These are phyloP conservation scores for Cryphonectria radicalis DNA, from an alignment of 2,329 filamentous ascomycete species.

Conservation along the genomic window DNA sequence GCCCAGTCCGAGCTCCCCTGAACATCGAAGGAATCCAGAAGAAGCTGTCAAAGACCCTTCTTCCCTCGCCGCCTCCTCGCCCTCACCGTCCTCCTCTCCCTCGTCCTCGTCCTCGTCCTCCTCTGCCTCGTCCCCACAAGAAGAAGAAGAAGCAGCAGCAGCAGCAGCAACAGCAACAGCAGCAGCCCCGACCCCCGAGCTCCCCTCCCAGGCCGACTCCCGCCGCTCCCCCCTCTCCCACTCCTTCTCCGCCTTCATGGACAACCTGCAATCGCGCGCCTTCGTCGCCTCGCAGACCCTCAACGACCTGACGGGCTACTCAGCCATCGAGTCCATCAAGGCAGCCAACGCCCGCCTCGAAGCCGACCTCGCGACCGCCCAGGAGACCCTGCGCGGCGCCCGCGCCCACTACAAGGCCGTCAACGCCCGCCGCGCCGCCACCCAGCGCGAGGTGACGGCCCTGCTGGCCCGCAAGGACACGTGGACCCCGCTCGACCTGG, in stretches of 20 bases:
- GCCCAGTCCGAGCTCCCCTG: constrained; percentile 27
- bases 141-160: not conserved
- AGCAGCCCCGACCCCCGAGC: constrained; percentile 35
- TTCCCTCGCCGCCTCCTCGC: not conserved
- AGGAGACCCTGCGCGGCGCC: constrained; percentile 69
- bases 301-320: constrained; percentile 94
- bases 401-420: constrained; percentile 82
- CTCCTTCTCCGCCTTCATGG: constrained; percentile 75
- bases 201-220: constrained; percentile 52
- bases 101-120: not conserved
- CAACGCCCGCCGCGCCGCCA: constrained; percentile 80
- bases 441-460: constrained; percentile 93
- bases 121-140: not conserved
- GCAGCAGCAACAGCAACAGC: not conserved
- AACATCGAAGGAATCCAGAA: constrained; percentile 2
- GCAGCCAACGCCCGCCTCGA: constrained; percentile 73
- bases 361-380: constrained; percentile 59
- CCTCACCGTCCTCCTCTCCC: not conserved
- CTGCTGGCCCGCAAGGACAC: constrained; percentile 91
- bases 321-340: constrained; percentile 86
- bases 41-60: not conserved
- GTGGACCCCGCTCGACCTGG: constrained; percentile 85
- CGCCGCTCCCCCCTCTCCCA: constrained; percentile 48
- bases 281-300: constrained; percentile 85
- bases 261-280: constrained; percentile 82